A percentile compares a stretch with the other conserved stretches of the same genome.
phyloP scores from a whole-genome alignment of 768 basidiomycete genomes.

The Nidularia sp. region DNA sequence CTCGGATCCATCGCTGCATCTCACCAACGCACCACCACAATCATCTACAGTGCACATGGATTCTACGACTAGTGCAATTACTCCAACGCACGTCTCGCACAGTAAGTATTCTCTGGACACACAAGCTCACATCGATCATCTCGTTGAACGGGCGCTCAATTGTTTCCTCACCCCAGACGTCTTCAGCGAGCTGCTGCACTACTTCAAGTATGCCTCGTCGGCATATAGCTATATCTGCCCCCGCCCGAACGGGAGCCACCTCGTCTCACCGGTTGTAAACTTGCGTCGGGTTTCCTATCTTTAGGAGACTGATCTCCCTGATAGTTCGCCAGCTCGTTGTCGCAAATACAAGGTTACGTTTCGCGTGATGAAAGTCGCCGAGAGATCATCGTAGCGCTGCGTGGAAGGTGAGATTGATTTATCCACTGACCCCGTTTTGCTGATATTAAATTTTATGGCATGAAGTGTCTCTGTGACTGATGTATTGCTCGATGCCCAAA shows the following conservation, averaged over 20 bases:
- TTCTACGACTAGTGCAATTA: too few relatives aligned
- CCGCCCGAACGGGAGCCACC: constrained; percentile 43
- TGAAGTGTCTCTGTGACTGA: constrained; percentile 36
- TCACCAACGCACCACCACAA: too few relatives aligned
- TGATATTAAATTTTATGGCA: not conserved
- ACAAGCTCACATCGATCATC: too few relatives aligned
- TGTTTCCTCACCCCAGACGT: constrained; percentile 17
- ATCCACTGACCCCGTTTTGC: not conserved
- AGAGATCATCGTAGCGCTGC: constrained; percentile 45
- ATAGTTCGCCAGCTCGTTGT: constrained; percentile 36
- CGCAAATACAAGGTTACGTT: constrained; percentile 47
- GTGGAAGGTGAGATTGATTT: constrained; percentile 37
- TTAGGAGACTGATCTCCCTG: too few relatives aligned
- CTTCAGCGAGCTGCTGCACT: constrained; percentile 42
- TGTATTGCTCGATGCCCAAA: constrained; percentile 35
- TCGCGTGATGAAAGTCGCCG: constrained; percentile 39
- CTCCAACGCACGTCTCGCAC: too few relatives aligned
- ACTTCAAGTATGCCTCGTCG: constrained; percentile 55
- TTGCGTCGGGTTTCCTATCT: too few relatives aligned
- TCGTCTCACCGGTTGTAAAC: constrained; percentile 27
- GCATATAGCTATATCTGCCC: constrained; percentile 42
- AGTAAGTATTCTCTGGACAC: too few relatives aligned
- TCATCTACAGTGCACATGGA: too few relatives aligned
- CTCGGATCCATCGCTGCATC: too few relatives aligned
- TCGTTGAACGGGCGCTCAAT: too few relatives aligned